phyloP scores from a whole-genome alignment of 106 monocot species.

The Agapanthus africanus region DNA sequence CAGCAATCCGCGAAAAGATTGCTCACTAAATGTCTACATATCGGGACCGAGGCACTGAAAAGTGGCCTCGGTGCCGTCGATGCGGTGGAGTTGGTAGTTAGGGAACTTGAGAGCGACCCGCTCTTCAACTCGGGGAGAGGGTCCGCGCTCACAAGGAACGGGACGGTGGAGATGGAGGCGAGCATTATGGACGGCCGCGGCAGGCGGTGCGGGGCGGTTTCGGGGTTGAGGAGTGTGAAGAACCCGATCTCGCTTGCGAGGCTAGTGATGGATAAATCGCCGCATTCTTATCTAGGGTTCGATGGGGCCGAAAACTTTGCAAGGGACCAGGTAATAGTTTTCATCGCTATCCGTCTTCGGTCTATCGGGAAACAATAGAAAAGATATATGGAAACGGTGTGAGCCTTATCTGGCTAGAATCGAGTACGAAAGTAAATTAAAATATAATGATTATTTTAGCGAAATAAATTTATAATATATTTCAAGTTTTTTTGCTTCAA shows the following conservation, averaged over 20 bases:
- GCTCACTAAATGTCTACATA: slow-evolving; percentile 62
- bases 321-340: slow-evolving; percentile 70
- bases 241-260: slow-evolving; percentile 86
- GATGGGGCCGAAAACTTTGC: slow-evolving; percentile 92
- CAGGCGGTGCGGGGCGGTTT: slow-evolving; percentile 85
- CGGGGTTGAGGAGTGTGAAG: slow-evolving; percentile 84
- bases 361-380: too few relatives aligned
- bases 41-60: slow-evolving; percentile 48
- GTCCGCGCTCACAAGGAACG: slow-evolving; percentile 58
- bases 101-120: slow-evolving; percentile 83
- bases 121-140: slow-evolving; percentile 88
- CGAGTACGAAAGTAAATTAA: too few relatives aligned
- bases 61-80: slow-evolving; percentile 41
- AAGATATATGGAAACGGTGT: too few relatives aligned
- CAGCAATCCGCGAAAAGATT: slow-evolving; percentile 73
- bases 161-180: slow-evolving; percentile 98
- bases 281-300: slow-evolving; percentile 94
- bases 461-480: too few relatives aligned
- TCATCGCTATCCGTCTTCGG: too few relatives aligned
- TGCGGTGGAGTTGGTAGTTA: slow-evolving; percentile 78
- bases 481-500: too few relatives aligned
- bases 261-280: slow-evolving; percentile 86
- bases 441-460: too few relatives aligned
- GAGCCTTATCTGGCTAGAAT: too few relatives aligned
- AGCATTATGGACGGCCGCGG: slow-evolving; percentile 90